These are phyloP conservation scores for Hirschfeldia incana DNA, from an alignment of 345 rosid species.

Conservation along the genomic window DNA sequence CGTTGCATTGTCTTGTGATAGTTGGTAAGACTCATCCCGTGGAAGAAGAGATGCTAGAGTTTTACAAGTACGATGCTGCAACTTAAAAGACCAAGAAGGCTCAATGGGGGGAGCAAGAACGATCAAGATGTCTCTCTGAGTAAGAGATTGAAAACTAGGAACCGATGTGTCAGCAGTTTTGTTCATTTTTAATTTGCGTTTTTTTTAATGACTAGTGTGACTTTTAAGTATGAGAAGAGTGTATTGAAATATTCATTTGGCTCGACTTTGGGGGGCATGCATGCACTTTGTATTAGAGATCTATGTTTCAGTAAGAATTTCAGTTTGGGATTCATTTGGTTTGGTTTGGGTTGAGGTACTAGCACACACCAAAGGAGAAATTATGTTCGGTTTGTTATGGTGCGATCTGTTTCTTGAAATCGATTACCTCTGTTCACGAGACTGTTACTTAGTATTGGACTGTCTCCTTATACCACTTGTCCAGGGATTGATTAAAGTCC, in stretches of 20 bases:
- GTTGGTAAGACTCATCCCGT: constrained; percentile 77
- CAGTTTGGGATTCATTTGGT: neutral
- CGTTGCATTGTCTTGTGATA: constrained; percentile 83
- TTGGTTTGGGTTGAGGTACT: neutral
- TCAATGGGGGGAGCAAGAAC: neutral
- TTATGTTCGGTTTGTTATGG: neutral
- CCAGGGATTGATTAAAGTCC: neutral
- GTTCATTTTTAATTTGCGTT: neutral
- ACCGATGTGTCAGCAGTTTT: too few relatives aligned
- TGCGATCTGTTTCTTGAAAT: neutral
- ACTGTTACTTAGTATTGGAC: too few relatives aligned
- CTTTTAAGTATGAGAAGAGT: neutral
- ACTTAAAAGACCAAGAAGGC: constrained; percentile 1
- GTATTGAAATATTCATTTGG: constrained; percentile 7
- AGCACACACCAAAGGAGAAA: neutral
- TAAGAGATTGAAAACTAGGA: constrained; percentile 9
- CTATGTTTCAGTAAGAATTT: neutral
- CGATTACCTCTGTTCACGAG: neutral
- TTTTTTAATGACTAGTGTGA: neutral
- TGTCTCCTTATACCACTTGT: neutral
- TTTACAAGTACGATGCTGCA: constrained; percentile 49
- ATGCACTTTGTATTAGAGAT: neutral
- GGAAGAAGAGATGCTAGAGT: constrained; percentile 87
- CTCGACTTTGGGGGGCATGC: neutral
- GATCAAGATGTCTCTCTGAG: neutral